These are phyloP conservation scores for Paraphoma sp. DNA, from an alignment of 2,329 filamentous ascomycete genomes.

Conservation along the genomic window DNA sequence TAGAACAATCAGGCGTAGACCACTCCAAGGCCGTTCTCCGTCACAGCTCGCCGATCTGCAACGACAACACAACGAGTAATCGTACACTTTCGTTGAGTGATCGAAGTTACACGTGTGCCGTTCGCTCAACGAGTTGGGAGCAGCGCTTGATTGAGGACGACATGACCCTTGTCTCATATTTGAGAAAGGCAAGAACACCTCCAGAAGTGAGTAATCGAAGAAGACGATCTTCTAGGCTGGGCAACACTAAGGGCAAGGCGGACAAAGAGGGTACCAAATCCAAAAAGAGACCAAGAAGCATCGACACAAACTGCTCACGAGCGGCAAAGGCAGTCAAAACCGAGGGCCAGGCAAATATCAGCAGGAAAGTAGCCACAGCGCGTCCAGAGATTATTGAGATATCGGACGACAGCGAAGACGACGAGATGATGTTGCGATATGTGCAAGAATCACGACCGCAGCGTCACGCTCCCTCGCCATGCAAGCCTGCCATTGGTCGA, in stretches of 20 bases:
- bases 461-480: no score
- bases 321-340: neutral
- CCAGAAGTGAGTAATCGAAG: neutral
- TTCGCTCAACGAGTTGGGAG: no score
- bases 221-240: neutral
- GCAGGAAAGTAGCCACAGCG: neutral
- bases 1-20: neutral
- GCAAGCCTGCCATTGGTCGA: no score
- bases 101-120: no score
- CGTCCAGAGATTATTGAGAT: neutral
- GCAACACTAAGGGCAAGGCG: neutral
- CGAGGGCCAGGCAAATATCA: neutral
- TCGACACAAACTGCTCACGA: neutral
- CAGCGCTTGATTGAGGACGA: neutral
- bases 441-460: neutral
- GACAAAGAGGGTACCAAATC: neutral
- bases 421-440: neutral
- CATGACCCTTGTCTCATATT: neutral
- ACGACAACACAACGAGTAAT: no score
- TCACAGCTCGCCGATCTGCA: no score
- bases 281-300: neutral
- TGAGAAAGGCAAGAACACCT: neutral
- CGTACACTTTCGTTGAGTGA: no score
- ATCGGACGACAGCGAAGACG: neutral
- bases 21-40: no score